Base-by-base conservation (phyloP, 108 stramenopile genomes). In the Cylindrotheca fusiformis region DNA sequence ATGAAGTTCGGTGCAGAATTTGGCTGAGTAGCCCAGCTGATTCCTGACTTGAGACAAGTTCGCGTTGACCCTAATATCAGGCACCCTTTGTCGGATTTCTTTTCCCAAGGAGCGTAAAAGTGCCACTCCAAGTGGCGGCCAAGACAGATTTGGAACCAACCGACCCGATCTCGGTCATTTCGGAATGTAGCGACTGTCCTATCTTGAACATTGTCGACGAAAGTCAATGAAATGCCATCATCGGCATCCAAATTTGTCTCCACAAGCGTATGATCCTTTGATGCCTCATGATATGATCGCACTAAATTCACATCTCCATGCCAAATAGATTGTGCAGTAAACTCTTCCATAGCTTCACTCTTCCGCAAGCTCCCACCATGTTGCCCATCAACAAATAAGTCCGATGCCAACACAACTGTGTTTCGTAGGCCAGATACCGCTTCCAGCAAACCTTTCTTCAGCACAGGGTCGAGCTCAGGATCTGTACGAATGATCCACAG, bases 201-300 rank as follows among this genome's bases (percentile, higher is more conserved):
- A 0, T 47, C 31, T 32, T 85, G 72, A 41, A 80, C 32, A 32
- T 48, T 25, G 19, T 63, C 54, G 26, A 86, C 50, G 58, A 76
- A 86, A 10, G 56, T 48, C 25, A 58, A 27, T 4, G 74, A 62
- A 21, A 84, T 32, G 3, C 76, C 83, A 60, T 84, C 83, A 55
- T 84, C 83, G 14, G 77, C 79, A 63, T 84, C 83, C 32, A 84
- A 52, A 20, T 73, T 44, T 30, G 74, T 80, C 55, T 84, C 83
- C 4, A 80, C 48, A 17, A 76, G 30, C 5, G 76, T n/a, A 32
- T 32, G 12, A 29, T 18, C 32, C 29, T 48, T 32, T 28, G 70
- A 30, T 2, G 48, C 63, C n/a, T 28, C 54, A 27, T 67, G 66
- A 55, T 52, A 67, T 1, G 12, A 28, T 10, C 22, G 30, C 14